phyloP scores from a whole-genome alignment of 2,329 filamentous ascomycete genomes.

The Aspergillus transmontanensis region DNA sequence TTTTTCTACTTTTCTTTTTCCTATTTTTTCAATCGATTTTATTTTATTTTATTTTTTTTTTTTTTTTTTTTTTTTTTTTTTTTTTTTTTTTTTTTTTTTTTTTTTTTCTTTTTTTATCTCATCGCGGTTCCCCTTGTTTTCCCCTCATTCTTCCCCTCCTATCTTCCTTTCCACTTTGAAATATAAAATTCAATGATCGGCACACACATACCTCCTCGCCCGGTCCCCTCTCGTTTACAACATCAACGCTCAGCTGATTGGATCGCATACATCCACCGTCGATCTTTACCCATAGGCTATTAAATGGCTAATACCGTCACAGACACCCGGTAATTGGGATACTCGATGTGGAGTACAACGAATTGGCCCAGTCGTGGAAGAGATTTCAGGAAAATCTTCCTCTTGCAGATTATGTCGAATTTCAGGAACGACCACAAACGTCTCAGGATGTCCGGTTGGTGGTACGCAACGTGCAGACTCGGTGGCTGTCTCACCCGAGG shows the following conservation, averaged over 20 bases:
- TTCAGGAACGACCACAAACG: conserved; percentile 31
- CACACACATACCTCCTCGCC: neutral
- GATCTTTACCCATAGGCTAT: neutral
- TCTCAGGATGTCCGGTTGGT: conserved; percentile 32
- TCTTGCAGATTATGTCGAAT: conserved; percentile 29
- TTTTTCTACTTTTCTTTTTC: neutral
- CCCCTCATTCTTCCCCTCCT: neutral
- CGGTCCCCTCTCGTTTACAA: neutral
- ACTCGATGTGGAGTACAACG: conserved; percentile 43
- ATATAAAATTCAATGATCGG: neutral
- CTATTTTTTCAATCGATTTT: neutral
- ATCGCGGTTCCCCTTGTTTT: neutral
- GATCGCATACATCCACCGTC: conserved; percentile 3
- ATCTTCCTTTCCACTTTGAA: neutral
- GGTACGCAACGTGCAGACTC: conserved; percentile 29
- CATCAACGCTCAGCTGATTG: neutral
- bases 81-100: accelerated
- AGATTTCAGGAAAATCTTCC: conserved; percentile 34
- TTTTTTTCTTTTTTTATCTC: neutral
- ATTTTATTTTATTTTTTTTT: neutral
- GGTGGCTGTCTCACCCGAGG: conserved; percentile 32
- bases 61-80: accelerated
- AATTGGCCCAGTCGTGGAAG: conserved; percentile 41
- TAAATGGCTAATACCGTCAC: neutral
- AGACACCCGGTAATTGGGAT: conserved; percentile 34